Evolutionary conservation across 73 alveolate species (phyloP), one percentile per base, ranked within the genome.

Genomic region (Uronychia binucleata): DNA sequence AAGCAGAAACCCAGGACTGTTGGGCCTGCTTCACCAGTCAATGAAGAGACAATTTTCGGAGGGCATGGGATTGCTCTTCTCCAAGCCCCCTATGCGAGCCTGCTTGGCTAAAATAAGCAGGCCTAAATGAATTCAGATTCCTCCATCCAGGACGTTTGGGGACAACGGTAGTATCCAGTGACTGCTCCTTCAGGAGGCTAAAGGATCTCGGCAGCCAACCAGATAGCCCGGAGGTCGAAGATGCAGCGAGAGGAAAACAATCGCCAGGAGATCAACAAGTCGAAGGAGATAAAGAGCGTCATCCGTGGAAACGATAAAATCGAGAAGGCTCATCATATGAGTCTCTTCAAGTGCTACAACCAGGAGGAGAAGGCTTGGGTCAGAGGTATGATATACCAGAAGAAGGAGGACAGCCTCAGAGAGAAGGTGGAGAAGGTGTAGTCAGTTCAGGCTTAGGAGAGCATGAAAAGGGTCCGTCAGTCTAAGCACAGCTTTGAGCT

Each of bases 321-420:
- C 1, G 89, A 82, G 34, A 59, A 82, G 32, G 78, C 32, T 1
- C 31, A 67, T 31, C 60, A 82, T 58, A 30, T 33, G 13, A 5
- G 26, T 32, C 33, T 82, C 26, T 82, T 82, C 59, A 57, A 82
- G 30, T 58, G 74, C 31, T 82, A 57, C 31, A 82, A 82, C 57
- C 67, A 82, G 32, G 89, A 82, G 1, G 89, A 82, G 33, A 82
- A 67, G 33, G 78, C 30, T 8, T 58, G 60, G 26, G 30, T 82
- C 33, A 26, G 74, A 1, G 74, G 82, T 33, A 30, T 82, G 58
- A 82, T 82, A 26, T 26, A 26, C 30, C 28, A 60, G 33, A 67
- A 57, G 31, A 82, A 82, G 35, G 88, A 81, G n/a, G 30, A 58
- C 1, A 81, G 59, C 13, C 31, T 28, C 31, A 59, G 14, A 19